A percentile compares a stretch with the other conserved stretches of the same genome.
Evolutionary conservation across 2,329 filamentous ascomycete genomes (phyloP).

Genomic region (Hymenoscyphus repandus): DNA sequence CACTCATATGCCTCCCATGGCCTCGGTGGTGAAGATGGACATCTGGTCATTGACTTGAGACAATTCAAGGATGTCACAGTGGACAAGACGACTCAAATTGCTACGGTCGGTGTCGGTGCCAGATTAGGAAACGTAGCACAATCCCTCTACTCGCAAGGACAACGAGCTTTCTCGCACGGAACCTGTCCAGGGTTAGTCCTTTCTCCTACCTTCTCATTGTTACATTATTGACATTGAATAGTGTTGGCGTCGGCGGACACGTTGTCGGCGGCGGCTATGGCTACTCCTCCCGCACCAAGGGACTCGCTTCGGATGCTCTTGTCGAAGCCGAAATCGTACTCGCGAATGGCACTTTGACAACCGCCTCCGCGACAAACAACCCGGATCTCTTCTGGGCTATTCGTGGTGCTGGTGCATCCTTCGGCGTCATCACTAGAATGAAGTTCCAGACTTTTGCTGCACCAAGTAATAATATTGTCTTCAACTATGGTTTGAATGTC

Average conservation of each 20-base stretch:
- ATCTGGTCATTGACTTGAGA: conserved; percentile 48
- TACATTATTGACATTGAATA: background rate
- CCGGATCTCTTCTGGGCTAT: conserved; percentile 43
- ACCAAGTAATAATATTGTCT: conserved; percentile 31
- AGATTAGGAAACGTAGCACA: conserved; percentile 40
- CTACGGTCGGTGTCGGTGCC: conserved; percentile 36
- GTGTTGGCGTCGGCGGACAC: conserved; percentile 15
- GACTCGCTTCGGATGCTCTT: conserved; percentile 15
- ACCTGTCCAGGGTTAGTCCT: conserved; percentile 35
- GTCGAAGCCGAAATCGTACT: conserved; percentile 15
- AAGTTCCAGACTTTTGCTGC: conserved; percentile 45
- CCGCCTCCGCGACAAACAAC: conserved; percentile 37
- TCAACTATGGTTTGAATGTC: conserved; percentile 7
- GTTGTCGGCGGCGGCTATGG: conserved; percentile 18
- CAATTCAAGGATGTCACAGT: conserved; percentile 49
- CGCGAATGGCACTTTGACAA: conserved; percentile 22
- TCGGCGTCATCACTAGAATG: conserved; percentile 31
- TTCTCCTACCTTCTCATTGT: background rate
- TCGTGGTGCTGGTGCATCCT: conserved; percentile 31
- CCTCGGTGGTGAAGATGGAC: conserved; percentile 44
- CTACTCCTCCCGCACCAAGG: conserved; percentile 16
- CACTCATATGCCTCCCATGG: conserved; percentile 47
- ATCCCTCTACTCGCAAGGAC: conserved; percentile 32
- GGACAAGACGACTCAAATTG: conserved; percentile 31
- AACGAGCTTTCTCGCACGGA: conserved; percentile 37